These are phyloP conservation scores for Dryadomyces quercivorus DNA, from an alignment of 2,329 filamentous ascomycete species.

Conservation along the genomic window DNA sequence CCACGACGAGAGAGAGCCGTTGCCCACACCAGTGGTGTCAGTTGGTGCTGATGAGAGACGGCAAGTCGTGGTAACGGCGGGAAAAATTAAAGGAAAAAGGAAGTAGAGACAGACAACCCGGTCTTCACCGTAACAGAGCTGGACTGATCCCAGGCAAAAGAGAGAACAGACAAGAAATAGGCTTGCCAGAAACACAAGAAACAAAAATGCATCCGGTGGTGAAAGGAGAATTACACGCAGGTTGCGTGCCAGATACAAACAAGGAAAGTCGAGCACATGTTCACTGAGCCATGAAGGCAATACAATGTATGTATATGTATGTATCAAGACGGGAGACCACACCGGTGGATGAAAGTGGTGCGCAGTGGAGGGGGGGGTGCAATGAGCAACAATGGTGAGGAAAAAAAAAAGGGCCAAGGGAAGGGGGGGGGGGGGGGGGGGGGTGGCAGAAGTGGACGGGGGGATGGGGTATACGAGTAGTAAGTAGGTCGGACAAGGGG, in stretches of 20 bases:
- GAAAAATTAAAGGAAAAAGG: background rate
- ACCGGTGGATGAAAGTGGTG: background rate
- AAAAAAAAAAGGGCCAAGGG: background rate
- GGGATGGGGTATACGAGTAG: constrained; percentile 1
- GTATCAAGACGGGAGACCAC: background rate
- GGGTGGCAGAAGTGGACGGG: background rate
- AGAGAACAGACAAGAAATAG: background rate
- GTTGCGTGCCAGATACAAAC: background rate
- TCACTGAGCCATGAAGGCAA: background rate
- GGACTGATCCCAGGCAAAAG: background rate
- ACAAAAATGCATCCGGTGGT: background rate
- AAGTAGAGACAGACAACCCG: background rate
- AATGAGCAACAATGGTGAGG: background rate
- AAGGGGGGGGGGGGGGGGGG: background rate
- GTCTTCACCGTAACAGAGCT: too few species aligned
- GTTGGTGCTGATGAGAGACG: background rate
- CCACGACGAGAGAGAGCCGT: background rate
- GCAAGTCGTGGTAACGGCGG: background rate
- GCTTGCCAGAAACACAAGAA: too few species aligned
- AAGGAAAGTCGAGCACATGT: background rate
- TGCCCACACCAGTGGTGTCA: background rate
- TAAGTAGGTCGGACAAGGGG: background rate
- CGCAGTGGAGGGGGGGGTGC: background rate
- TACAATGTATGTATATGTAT: constrained; percentile 7
- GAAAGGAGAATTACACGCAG: background rate